Percentiles rank a stretch among this genome's conserved stretches.
Conservation (phyloP, 2,329 filamentous ascomycete genomes). For the Cordyceps tenuipes region DNA sequence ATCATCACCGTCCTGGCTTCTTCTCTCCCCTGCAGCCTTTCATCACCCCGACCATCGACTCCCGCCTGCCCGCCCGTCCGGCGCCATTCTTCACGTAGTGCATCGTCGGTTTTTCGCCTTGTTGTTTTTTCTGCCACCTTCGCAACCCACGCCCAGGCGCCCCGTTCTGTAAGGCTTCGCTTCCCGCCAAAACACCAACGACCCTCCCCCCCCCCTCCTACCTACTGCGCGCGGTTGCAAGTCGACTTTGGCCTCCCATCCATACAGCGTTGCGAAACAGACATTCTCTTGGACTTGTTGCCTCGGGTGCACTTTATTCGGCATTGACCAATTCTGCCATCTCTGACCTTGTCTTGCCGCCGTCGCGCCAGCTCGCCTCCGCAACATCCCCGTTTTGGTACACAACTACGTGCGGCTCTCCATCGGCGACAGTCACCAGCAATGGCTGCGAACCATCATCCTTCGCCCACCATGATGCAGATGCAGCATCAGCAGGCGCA, state of each 20-base stretch:
- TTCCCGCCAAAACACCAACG: background rate
- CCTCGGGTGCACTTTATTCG: background rate
- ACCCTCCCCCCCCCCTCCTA: background rate
- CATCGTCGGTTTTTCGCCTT: conserved; percentile 1
- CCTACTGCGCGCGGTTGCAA: background rate
- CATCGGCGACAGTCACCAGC: conserved; percentile 15
- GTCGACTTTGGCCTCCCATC: background rate
- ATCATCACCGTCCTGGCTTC: background rate
- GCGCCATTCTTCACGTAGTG: conserved; percentile 2
- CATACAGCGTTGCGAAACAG: background rate
- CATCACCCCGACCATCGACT: background rate
- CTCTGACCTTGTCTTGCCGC: background rate
- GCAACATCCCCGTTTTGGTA: conserved; percentile 10
- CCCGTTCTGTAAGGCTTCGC: conserved; percentile 4
- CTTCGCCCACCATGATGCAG: conserved; percentile 71
- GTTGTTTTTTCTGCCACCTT: background rate
- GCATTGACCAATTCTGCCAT: background rate
- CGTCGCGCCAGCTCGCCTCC: background rate
- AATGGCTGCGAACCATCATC: conserved; percentile 68
- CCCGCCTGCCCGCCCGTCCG: background rate
- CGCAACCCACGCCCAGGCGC: background rate
- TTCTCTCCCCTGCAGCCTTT: background rate
- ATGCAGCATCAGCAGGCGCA: conserved; percentile 52
- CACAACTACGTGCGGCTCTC: conserved; percentile 13
- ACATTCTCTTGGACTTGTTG: background rate